These are phyloP conservation scores for Xylaria sp. DNA, from an alignment of 2,329 filamentous ascomycete genomes.

Conservation along the genomic window DNA sequence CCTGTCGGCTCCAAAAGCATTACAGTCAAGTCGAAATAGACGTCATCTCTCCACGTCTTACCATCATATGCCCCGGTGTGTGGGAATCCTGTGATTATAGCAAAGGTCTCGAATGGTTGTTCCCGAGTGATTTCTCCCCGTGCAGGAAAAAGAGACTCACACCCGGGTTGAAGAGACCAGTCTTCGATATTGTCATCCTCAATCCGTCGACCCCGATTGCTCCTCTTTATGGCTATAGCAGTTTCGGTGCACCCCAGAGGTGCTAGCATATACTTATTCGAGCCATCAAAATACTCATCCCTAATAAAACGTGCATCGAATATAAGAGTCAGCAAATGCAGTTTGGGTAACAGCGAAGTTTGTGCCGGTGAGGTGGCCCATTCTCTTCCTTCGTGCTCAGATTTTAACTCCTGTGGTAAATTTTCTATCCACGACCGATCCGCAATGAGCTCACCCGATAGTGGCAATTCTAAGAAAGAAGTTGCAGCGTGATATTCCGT, in stretches of 20 bases:
- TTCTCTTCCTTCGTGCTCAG: not conserved
- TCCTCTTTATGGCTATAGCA: not conserved
- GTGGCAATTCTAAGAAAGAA: not conserved
- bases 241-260: constrained; percentile 4
- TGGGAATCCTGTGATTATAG: constrained; percentile 19
- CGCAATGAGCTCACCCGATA: constrained; percentile 7
- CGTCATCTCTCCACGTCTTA: not conserved
- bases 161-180: constrained; percentile 15
- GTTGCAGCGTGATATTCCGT: not conserved
- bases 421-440: constrained; percentile 18
- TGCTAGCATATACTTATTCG: not conserved
- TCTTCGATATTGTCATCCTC: not conserved
- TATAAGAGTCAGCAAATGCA: constrained; percentile 28
- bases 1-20: constrained; percentile 13
- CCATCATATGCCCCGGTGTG: accelerated
- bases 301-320: constrained; percentile 27
- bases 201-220: not conserved
- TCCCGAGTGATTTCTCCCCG: not conserved
- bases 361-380: too few species aligned
- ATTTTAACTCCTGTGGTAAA: not conserved
- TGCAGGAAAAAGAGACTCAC: not conserved
- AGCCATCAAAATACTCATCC: not conserved
- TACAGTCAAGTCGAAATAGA: constrained; percentile 9
- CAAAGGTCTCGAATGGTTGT: constrained; percentile 26
- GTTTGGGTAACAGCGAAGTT: not conserved